These are phyloP conservation scores for Dionaea muscipula DNA, from an alignment of 179 eudicot genomes.

Conservation along the genomic window DNA sequence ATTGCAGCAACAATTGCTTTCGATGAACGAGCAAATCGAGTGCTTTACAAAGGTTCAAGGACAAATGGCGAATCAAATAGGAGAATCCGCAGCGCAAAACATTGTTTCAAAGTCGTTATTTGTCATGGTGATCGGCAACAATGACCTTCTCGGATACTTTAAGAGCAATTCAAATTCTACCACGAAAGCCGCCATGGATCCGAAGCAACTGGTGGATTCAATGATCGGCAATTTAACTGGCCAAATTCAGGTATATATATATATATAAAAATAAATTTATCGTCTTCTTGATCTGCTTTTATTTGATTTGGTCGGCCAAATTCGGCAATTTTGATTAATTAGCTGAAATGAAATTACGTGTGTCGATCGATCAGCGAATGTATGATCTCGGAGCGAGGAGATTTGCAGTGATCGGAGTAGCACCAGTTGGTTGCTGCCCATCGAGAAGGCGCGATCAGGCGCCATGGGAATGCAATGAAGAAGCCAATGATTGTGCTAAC, in stretches of 20 bases:
- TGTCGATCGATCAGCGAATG: conserved; percentile 24
- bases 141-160: conserved; percentile 51
- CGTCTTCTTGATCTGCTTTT: background rate
- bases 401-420: conserved; percentile 33
- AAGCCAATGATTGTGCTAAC: conserved; percentile 37
- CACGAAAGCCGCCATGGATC: conserved; percentile 16
- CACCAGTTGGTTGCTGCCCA: conserved; percentile 62
- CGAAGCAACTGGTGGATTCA: conserved; percentile 34
- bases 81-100: conserved; percentile 20
- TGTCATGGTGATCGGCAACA: conserved; percentile 54
- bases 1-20: conserved; percentile 34
- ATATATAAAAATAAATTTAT: background rate
- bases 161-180: conserved; percentile 11
- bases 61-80: conserved; percentile 27
- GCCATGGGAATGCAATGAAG: conserved; percentile 41
- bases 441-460: conserved; percentile 29
- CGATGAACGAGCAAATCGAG: conserved; percentile 40
- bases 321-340: background rate
- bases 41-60: conserved; percentile 30
- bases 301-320: background rate
- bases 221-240: conserved; percentile 35
- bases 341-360: background rate
- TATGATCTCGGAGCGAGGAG: conserved; percentile 62
- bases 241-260: conserved; percentile 54
- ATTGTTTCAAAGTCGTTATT: conserved; percentile 48